Conservation (phyloP, 2,329 filamentous ascomycete species). For the Clathrospora elynae region DNA sequence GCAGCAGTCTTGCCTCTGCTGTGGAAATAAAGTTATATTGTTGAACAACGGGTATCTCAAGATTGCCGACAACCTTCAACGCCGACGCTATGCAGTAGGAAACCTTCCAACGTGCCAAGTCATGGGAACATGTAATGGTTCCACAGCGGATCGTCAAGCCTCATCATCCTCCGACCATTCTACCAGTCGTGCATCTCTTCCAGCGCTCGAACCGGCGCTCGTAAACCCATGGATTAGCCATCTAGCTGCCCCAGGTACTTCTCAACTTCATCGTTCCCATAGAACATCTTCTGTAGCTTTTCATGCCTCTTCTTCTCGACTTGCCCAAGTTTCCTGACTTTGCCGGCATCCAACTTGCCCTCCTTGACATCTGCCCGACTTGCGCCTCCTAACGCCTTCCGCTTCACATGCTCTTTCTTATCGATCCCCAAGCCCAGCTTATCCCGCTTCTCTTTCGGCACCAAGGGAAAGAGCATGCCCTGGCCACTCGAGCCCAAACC, state of each 20-base stretch:
- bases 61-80: constrained; percentile 3
- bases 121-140: too few relatives aligned
- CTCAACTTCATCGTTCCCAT: constrained; percentile 74
- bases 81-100: constrained; percentile 4
- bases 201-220: background rate
- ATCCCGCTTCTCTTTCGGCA: constrained; percentile 72
- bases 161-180: background rate
- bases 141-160: background rate
- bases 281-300: constrained; percentile 72
- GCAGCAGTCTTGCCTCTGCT: too few relatives aligned
- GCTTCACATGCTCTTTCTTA: constrained; percentile 48
- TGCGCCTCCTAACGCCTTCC: constrained; percentile 43
- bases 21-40: too few relatives aligned
- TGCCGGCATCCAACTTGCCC: constrained; percentile 67
- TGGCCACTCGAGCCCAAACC: constrained; percentile 72
- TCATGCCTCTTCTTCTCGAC: constrained; percentile 68
- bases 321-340: constrained; percentile 65
- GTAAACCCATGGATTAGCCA: constrained; percentile 2
- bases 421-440: constrained; percentile 72
- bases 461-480: constrained; percentile 78
- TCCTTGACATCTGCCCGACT: constrained; percentile 42
- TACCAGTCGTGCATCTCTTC: background rate
- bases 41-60: constrained; percentile 9
- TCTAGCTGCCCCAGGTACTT: constrained; percentile 65
- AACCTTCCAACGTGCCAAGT: background rate